These are phyloP conservation scores for Huntiella omanensis DNA, from an alignment of 2,329 filamentous ascomycete species.

Conservation along the genomic window DNA sequence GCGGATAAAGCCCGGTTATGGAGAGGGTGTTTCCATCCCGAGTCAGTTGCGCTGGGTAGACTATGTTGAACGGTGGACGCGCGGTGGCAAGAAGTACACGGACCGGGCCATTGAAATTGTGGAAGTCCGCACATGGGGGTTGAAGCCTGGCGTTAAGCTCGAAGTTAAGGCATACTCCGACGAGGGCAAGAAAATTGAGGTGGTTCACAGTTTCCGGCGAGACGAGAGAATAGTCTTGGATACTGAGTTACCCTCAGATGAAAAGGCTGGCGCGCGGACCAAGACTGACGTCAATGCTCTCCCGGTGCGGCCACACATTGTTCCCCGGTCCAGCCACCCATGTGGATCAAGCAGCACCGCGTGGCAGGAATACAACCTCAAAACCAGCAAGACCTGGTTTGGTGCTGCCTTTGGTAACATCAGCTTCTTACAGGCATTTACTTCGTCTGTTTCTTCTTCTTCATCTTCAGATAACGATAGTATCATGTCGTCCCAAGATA, in stretches of 20 bases:
- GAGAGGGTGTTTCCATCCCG: constrained; percentile 76
- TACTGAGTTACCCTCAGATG: not conserved
- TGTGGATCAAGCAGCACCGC: constrained; percentile 6
- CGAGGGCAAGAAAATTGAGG: constrained; percentile 72
- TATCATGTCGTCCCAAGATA: constrained; percentile 7
- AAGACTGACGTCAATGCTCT: not conserved
- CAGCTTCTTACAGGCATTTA: constrained; percentile 11
- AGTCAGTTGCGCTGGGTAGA: constrained; percentile 75
- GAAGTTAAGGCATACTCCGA: constrained; percentile 70
- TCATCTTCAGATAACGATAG: constrained; percentile 8
- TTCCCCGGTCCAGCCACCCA: constrained; percentile 6
- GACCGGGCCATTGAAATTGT: constrained; percentile 70
- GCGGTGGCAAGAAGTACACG: constrained; percentile 56
- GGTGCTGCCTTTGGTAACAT: constrained; percentile 9
- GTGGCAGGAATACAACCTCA: constrained; percentile 10
- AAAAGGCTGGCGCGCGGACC: constrained; percentile 4
- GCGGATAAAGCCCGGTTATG: constrained; percentile 78
- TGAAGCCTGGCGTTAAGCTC: constrained; percentile 75
- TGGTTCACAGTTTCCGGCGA: constrained; percentile 61
- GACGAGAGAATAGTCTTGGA: constrained; percentile 54
- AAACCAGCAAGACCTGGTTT: constrained; percentile 10
- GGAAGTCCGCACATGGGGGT: constrained; percentile 78
- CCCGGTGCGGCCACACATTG: constrained; percentile 3
- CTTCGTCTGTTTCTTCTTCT: constrained; percentile 8
- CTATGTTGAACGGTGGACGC: constrained; percentile 77